A percentile compares a stretch with the other conserved stretches of the same genome.
Conservation (phyloP, 2,329 filamentous ascomycete species). For the Epichloe bromicola region DNA sequence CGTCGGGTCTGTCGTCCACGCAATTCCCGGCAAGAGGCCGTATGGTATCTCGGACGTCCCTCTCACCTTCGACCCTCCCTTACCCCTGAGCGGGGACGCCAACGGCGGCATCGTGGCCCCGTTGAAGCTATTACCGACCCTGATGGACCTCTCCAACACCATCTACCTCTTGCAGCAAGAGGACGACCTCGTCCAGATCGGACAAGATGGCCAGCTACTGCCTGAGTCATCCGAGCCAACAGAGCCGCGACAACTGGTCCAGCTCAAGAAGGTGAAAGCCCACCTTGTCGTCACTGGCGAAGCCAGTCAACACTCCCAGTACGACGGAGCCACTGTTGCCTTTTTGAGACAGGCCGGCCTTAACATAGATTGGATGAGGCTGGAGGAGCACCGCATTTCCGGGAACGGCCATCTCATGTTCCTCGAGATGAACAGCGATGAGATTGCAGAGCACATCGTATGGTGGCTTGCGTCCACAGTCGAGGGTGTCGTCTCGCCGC, state of each 20-base stretch:
- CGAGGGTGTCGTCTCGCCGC: not conserved
- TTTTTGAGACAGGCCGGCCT: slow-evolving; percentile 41
- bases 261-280: slow-evolving; percentile 30
- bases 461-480: slow-evolving; percentile 5
- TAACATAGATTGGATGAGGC: slow-evolving; percentile 26
- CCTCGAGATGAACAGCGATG: slow-evolving; percentile 36
- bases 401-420: slow-evolving; percentile 46
- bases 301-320: slow-evolving; percentile 39
- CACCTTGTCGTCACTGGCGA: slow-evolving; percentile 38
- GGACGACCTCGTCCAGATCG: not conserved
- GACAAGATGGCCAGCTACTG: not conserved
- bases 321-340: slow-evolving; percentile 39
- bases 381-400: slow-evolving; percentile 29
- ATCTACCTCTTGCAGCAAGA: slow-evolving; percentile 9
- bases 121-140: not conserved
- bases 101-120: not conserved
- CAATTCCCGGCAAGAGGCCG: slow-evolving; percentile 17
- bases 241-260: slow-evolving; percentile 26
- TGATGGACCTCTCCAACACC: not conserved
- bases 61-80: slow-evolving; percentile 30
- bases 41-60: slow-evolving; percentile 30
- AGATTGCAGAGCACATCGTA: slow-evolving; percentile 19
- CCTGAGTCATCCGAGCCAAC: not conserved
- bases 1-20: slow-evolving; percentile 9
- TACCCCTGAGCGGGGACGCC: not conserved